Conservation (phyloP, 2,329 filamentous ascomycete genomes). For the Leptographium wingfieldii region DNA sequence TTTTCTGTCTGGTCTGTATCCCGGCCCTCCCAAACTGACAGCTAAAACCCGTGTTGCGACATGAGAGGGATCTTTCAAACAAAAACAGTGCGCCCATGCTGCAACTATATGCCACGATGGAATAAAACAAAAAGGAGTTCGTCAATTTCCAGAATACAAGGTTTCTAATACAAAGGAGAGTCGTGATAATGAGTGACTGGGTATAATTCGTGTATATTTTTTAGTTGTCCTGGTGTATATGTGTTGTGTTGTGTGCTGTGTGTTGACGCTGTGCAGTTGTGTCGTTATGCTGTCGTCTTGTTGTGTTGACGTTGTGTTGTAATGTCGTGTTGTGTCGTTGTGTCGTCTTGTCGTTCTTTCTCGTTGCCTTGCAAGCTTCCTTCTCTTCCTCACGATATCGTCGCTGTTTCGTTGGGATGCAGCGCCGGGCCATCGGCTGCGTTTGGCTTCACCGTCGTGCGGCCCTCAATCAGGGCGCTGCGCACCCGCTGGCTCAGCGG, state of each 20-base stretch:
- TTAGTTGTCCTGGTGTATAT: not conserved
- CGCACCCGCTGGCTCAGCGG: conserved; percentile 48
- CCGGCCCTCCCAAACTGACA: not conserved
- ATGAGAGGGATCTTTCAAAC: not conserved
- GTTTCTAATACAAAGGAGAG: conserved; percentile 8
- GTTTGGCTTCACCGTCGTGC: conserved; percentile 49
- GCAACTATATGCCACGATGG: not conserved
- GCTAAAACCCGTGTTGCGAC: not conserved
- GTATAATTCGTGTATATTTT: not conserved
- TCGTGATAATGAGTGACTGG: conserved; percentile 6
- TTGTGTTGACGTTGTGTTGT: too few species aligned
- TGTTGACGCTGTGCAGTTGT: too few species aligned
- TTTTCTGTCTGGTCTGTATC: not conserved
- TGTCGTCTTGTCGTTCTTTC: too few species aligned
- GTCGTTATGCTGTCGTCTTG: not conserved
- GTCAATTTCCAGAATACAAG: conserved; percentile 2
- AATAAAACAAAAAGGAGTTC: not conserved
- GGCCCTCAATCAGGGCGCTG: conserved; percentile 47
- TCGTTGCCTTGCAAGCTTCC: too few species aligned
- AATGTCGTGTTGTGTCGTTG: too few species aligned
- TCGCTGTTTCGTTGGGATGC: conserved; percentile 25
- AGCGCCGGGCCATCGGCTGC: conserved; percentile 40
- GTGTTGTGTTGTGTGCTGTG: not conserved
- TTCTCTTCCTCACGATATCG: not conserved
- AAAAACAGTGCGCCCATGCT: not conserved